Percentiles rank a stretch among this genome's conserved stretches.
Conservation (phyloP, 2,329 filamentous ascomycete species). For the Clarireedia paspali region DNA sequence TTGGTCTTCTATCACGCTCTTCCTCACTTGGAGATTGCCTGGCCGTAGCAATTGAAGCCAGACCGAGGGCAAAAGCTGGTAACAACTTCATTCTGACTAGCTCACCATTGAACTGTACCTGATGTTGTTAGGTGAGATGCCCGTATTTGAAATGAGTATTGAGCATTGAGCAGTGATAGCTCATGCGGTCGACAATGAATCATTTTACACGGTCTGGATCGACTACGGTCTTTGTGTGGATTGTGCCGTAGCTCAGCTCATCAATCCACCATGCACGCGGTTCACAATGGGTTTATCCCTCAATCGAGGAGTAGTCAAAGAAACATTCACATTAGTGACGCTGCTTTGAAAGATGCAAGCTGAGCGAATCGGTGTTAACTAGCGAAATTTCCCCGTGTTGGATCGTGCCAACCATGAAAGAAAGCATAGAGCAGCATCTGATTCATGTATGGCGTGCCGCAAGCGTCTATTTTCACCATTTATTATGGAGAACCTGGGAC, state of each 20-base stretch:
- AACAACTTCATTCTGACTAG: neutral
- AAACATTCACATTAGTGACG: neutral
- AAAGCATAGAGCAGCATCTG: conserved; percentile 1
- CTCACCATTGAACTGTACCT: neutral
- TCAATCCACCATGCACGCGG: neutral
- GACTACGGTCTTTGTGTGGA: neutral
- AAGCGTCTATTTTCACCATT: conserved; percentile 3
- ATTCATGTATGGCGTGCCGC: conserved; percentile 4
- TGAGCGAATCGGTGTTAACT: too few relatives aligned
- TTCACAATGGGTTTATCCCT: neutral
- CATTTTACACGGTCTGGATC: neutral
- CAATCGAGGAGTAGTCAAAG: too few relatives aligned
- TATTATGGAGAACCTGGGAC: neutral
- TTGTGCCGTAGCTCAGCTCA: neutral
- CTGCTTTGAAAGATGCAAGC: neutral
- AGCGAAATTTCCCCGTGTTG: neutral
- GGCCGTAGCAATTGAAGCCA: conserved; percentile 11
- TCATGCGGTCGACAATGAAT: too few relatives aligned
- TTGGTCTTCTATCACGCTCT: conserved; percentile 32
- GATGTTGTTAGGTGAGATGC: neutral
- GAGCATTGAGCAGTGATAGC: neutral
- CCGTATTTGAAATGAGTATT: neutral
- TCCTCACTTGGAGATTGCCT: conserved; percentile 10
- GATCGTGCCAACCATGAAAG: neutral
- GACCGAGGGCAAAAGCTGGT: conserved; percentile 4